Base-by-base conservation (phyloP, 2,329 filamentous ascomycete genomes). In the Trichoderma aggressivum region DNA sequence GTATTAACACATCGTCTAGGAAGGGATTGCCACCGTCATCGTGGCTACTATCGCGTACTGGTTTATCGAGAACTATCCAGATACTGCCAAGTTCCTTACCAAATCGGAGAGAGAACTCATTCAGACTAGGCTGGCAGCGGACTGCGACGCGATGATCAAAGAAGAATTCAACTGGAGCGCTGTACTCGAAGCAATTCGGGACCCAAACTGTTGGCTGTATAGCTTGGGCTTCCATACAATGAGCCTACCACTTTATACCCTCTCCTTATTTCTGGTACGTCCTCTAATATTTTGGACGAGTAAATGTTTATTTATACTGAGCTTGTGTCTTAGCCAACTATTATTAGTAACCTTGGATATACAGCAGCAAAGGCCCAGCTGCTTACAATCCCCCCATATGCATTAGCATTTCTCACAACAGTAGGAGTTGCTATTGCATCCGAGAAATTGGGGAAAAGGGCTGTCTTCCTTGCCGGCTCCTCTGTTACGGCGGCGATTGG, bases 171-270 rank as follows among this genome's bases (percentile, higher is more conserved):
- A 82, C 4, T 94, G 92, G 92, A 78, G 74, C 0, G 89, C 90
- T 24, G 92, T 94, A 0, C 70, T 79, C 28, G 83, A 87, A 21
- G 91, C 92, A 0, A 78, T 93, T 53, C 87, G 84, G 16, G 90
- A 94, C 75, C 87, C 88, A 1, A 93, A 90, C 76, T 90, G 90
- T 76, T 93, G 89, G 89, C 83, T 94, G 0, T 94, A 94, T 74
- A 90, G 90, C 0, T 78, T 92, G 0, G 87, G 86, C 0, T 93
- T 92, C 75, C 91, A 94, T 77, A 92, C 90, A 6, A 89, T 93
- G 84, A 91, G 88, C 70, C 79, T 94, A 14, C 87, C 87, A 0
- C 80, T 88, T 0, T 89, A 89, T 71, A 88, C 86, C 0, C 79
- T 87, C 6, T 84, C 89, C 0, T 78, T 89, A 3, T 89, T 89